phyloP scores from a whole-genome alignment of 129 eudicot genomes.

The Dittrichia graveolens region DNA sequence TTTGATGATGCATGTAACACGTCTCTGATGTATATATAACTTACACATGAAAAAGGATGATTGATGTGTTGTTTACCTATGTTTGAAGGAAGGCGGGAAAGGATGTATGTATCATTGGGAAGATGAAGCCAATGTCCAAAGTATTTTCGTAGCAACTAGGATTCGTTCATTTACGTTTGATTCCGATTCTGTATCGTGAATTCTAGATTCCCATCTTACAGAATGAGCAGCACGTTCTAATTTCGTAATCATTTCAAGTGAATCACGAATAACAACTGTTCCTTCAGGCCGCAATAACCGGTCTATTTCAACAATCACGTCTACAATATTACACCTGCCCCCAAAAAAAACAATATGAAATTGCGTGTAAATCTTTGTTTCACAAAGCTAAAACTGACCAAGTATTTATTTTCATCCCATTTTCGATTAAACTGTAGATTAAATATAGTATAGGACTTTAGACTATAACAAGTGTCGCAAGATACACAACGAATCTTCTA shows the following conservation, averaged over 20 bases:
- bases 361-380: slow-evolving; percentile 1
- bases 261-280: slow-evolving; percentile 65
- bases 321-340: slow-evolving; percentile 75
- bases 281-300: slow-evolving; percentile 84
- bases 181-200: slow-evolving; percentile 72
- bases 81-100: slow-evolving; percentile 14
- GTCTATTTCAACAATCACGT: slow-evolving; percentile 79
- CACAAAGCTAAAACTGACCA: neutral
- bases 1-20: slow-evolving; percentile 32
- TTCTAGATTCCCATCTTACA: slow-evolving; percentile 58
- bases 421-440: too few species aligned
- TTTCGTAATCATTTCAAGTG: slow-evolving; percentile 66
- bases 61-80: slow-evolving; percentile 27
- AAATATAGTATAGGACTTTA: too few species aligned
- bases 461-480: too few species aligned
- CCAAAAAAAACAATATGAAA: neutral
- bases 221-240: slow-evolving; percentile 55
- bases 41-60: slow-evolving; percentile 23
- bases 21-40: slow-evolving; percentile 22
- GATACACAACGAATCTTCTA: too few species aligned
- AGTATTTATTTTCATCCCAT: neutral
- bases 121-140: slow-evolving; percentile 57
- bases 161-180: slow-evolving; percentile 56
- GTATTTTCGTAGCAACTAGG: slow-evolving; percentile 67
- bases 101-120: slow-evolving; percentile 39